These are phyloP conservation scores for Aspergillus carlsbadensis DNA, from an alignment of 495 filamentous ascomycete species.

Conservation along the genomic window DNA sequence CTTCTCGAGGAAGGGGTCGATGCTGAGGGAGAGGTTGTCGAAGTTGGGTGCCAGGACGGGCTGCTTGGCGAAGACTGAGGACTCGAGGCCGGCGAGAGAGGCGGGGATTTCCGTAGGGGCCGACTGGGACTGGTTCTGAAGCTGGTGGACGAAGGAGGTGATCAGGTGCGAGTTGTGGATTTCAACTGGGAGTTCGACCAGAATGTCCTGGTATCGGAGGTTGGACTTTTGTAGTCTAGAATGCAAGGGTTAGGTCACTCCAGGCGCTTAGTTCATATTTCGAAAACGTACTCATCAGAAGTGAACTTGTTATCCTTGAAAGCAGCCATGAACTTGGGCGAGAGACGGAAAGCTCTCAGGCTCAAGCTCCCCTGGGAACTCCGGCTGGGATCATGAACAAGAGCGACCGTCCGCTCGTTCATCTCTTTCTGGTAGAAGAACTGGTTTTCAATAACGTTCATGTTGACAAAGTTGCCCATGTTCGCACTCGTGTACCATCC, in stretches of 20 bases:
- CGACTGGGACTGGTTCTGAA: conserved; percentile 59
- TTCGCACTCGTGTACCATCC: conserved; percentile 99
- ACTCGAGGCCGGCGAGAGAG: conserved; percentile 71
- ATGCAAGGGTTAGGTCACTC: conserved; percentile 19
- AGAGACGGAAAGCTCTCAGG: conserved; percentile 87
- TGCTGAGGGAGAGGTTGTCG: conserved; percentile 83
- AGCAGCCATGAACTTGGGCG: conserved; percentile 82
- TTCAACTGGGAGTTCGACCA: conserved; percentile 85
- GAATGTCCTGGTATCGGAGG: conserved; percentile 89
- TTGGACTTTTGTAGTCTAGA: conserved; percentile 84
- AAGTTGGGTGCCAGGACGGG: conserved; percentile 79
- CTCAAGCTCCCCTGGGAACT: conserved; percentile 89
- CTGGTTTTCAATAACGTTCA: conserved; percentile 96
- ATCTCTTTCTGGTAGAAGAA: conserved; percentile 91
- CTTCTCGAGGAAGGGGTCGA: conserved; percentile 98
- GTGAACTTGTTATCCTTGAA: conserved; percentile 98
- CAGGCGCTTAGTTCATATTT: not conserved
- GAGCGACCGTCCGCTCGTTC: conserved; percentile 89
- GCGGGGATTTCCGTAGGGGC: conserved; percentile 67
- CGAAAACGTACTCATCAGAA: conserved; percentile 71
- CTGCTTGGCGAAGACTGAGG: conserved; percentile 43
- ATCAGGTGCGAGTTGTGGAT: conserved; percentile 98
- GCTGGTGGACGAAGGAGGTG: conserved; percentile 90
- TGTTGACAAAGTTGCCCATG: conserved; percentile 96
- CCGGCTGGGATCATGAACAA: conserved; percentile 92